Evolutionary conservation across 257 asterid genomes (phyloP).

Genomic region (Paraleonurus japonicus): DNA sequence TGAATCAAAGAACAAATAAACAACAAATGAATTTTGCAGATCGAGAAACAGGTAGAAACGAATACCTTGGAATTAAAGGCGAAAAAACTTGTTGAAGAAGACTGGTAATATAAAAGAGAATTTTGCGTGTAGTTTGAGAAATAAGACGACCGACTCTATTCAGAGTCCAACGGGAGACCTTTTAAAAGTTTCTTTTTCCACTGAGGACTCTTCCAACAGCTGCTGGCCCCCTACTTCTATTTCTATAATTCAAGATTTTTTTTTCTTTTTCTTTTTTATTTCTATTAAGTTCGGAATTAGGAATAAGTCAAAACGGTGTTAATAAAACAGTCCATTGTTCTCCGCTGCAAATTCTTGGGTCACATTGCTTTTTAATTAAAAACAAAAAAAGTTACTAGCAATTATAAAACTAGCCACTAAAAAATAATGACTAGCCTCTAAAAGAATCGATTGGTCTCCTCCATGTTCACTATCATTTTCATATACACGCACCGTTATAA

Average conservation of each 20-base stretch:
- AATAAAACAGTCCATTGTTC: too few relatives aligned
- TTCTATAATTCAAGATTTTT: not conserved
- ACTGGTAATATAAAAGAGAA: slow-evolving; percentile 1
- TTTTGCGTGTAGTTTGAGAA: slow-evolving; percentile 17
- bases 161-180: not conserved
- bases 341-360: too few relatives aligned
- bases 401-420: too few relatives aligned
- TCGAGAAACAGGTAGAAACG: not conserved
- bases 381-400: too few relatives aligned
- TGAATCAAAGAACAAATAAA: not conserved
- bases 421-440: too few relatives aligned
- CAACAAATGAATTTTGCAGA: not conserved
- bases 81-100: slow-evolving; percentile 31
- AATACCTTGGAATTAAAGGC: slow-evolving; percentile 37
- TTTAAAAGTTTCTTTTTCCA: not conserved
- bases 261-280: too few relatives aligned
- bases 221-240: not conserved
- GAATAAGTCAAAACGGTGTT: too few relatives aligned
- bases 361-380: too few relatives aligned
- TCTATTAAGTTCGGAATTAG: too few relatives aligned
- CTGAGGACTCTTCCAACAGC: slow-evolving; percentile 27
- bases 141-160: slow-evolving; percentile 16
- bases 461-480: too few relatives aligned
- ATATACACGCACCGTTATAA: too few relatives aligned
- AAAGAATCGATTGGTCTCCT: too few relatives aligned